Base-by-base conservation (phyloP, 768 basidiomycete genomes). In the Russula sp. region DNA sequence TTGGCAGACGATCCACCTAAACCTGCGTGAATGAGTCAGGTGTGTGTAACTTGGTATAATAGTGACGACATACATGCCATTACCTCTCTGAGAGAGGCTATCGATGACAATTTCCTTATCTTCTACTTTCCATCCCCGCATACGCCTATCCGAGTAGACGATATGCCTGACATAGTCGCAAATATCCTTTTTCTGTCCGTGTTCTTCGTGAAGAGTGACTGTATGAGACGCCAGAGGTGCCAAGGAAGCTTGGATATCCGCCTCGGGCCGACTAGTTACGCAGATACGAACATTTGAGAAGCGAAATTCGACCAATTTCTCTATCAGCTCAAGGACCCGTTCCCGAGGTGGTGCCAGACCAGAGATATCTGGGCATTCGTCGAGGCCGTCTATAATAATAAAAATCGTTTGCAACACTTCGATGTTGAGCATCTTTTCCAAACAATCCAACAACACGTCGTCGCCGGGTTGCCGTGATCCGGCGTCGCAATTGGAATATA, bases 1-100 rank as follows among this genome's bases (percentile, higher is more conserved):
- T 14, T 57, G 56, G 10, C 56, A 57, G 20, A 57, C 18, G 13
- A 57, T 16, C 56, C 56, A 57, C 11, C 40, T 28, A 44, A 57
- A 57, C 56, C 56, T 57, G 42, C 5, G 7, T 30, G 28, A 22
- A 14, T 44, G 18, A 10, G 7, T 57, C 18, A 57, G 28, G 6
- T 4, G 13, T n/a, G 11, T n/a, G 22, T 20, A 34, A 22, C 1
- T 4, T 30, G 42, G 28, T 9, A 26, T 56, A 2, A 18, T 40
- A 44, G 0, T 14, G 2, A 44, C 14, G 11, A 1, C 56, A 30
- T 44, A 57, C 56, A 57, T 57, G 3, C 56, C 56, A 5, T n/a
- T 28, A 14, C 26, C 40, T n/a, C 22, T 44, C 5, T 6, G 9
- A 10, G 40, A 11, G 4, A 57, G 56, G 16, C 1, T 14, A 30